phyloP scores from a whole-genome alignment of 306 rosid genomes.

The Sicyos baderoa region DNA sequence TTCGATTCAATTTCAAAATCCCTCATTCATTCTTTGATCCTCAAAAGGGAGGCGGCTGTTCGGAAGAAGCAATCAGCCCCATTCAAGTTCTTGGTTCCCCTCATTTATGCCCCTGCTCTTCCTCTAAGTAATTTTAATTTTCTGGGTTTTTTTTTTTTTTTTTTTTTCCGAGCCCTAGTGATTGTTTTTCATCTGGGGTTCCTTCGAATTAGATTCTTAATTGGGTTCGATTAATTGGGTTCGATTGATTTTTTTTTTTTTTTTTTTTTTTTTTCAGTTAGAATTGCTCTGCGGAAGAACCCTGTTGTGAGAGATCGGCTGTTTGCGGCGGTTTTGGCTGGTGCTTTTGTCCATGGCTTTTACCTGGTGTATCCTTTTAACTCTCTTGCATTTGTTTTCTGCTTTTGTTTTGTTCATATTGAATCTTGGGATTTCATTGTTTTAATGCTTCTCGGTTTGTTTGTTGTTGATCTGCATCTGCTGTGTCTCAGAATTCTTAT shows the following conservation, averaged over 20 bases:
- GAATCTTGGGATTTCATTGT: background rate
- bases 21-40: background rate
- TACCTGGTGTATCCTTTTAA: constrained; percentile 89
- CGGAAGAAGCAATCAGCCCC: constrained; percentile 54
- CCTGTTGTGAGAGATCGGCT: constrained; percentile 90
- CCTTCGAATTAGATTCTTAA: background rate
- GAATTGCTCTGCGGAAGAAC: constrained; percentile 58
- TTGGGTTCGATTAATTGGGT: constrained; percentile 18
- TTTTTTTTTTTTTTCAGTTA: constrained; percentile 44
- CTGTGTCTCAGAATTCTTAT: background rate
- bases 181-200: background rate
- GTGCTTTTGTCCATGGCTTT: constrained; percentile 76
- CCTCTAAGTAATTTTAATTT: constrained; percentile 60
- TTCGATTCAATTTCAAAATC: background rate
- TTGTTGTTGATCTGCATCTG: background rate
- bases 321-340: constrained; percentile 66
- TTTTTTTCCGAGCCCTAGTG: background rate
- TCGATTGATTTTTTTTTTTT: background rate
- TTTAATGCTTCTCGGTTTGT: background rate
- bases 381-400: background rate
- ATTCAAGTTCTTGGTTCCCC: constrained; percentile 73
- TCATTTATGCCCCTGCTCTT: constrained; percentile 79
- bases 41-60: constrained; percentile 41
- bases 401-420: background rate
- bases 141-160: background rate